phyloP scores from a whole-genome alignment of 176 grass and related monocot species.

The Musa troglodytarum region DNA sequence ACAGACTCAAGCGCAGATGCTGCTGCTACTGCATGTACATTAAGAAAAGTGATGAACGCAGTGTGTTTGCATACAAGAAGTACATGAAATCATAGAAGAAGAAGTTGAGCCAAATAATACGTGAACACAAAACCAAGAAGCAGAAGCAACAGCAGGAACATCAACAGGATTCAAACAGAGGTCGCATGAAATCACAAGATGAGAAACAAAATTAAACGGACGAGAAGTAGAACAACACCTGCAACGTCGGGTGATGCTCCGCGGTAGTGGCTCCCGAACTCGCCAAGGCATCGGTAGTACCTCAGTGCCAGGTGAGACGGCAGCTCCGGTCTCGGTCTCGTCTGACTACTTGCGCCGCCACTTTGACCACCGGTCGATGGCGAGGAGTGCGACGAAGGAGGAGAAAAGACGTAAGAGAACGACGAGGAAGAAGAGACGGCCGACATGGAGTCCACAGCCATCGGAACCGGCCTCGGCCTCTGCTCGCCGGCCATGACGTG shows the following conservation, averaged over 20 bases:
- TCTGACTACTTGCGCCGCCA: not conserved
- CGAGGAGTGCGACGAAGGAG: not conserved
- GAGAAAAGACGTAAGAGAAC: no score
- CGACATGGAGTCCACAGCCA: not conserved
- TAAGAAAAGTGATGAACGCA: no score
- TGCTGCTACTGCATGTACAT: no score
- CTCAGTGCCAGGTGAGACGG: not conserved
- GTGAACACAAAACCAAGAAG: no score
- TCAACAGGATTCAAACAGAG: no score
- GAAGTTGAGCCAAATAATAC: no score
- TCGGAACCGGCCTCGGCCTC: not conserved
- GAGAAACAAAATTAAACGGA: no score
- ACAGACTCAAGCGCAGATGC: no score
- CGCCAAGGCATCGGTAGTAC: not conserved
- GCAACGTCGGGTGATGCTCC: not conserved
- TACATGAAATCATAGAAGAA: no score
- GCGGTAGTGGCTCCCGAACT: not conserved
- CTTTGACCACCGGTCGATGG: not conserved
- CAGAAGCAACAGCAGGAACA: not conserved
- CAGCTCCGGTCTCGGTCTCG: not conserved
- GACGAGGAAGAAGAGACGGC: not conserved
- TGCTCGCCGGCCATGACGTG: constrained; percentile 36
- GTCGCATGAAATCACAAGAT: not conserved
- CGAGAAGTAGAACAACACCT: not conserved
- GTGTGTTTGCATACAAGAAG: no score